Conservation (phyloP, 805 yeast genomes). For the Hanseniaspora mollemarum region DNA sequence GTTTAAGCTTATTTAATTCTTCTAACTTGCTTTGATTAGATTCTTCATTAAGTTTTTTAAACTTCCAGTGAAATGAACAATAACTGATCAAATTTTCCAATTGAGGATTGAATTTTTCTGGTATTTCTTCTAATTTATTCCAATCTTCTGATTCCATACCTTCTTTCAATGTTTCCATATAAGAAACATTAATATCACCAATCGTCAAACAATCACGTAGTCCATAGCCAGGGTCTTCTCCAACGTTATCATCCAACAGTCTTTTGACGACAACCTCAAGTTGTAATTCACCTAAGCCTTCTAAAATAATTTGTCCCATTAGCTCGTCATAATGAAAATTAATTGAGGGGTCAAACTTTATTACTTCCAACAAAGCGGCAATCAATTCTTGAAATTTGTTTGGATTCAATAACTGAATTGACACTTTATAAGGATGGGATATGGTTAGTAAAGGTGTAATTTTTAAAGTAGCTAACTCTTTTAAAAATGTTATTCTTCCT, state of each 20-base stretch:
- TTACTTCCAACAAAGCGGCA: constrained; percentile 48
- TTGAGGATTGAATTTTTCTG: neutral
- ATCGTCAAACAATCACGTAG: constrained; percentile 2
- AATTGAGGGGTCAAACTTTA: constrained; percentile 88
- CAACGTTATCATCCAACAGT: constrained; percentile 52
- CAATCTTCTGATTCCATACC: neutral
- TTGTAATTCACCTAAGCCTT: constrained; percentile 97
- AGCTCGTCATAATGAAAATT: constrained; percentile 59
- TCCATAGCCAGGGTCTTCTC: constrained; percentile 14
- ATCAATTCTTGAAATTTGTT: constrained; percentile 62
- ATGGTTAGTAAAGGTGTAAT: constrained; percentile 7
- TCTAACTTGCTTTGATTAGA: neutral
- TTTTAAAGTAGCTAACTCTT: constrained; percentile 46
- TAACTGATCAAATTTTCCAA: neutral
- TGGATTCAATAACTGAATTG: constrained; percentile 31
- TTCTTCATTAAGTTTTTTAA: constrained; percentile 2
- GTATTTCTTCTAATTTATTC: neutral
- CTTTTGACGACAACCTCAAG: constrained; percentile 78
- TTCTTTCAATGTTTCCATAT: constrained; percentile 54
- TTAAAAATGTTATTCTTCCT: constrained; percentile 33
- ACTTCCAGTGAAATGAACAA: constrained; percentile 1
- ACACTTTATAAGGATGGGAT: constrained; percentile 12
- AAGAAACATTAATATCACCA: constrained; percentile 80
- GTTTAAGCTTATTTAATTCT: neutral
- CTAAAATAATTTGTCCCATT: constrained; percentile 84